These are phyloP conservation scores for Bromus sterilis DNA, from an alignment of 176 grass and related monocot genomes.

Conservation along the genomic window DNA sequence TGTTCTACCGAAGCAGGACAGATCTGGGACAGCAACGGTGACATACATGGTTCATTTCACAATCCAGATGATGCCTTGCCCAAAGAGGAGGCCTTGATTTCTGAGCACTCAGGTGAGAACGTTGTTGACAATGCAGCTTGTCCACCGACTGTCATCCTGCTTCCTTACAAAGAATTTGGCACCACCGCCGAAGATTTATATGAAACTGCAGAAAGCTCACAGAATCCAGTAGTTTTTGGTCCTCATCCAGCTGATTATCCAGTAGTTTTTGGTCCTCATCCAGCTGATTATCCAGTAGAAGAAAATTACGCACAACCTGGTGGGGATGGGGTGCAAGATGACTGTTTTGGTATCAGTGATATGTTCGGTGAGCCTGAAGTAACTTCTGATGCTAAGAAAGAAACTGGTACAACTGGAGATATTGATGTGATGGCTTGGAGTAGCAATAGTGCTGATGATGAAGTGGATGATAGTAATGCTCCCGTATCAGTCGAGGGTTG, in stretches of 20 bases:
- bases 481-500: slow-evolving; percentile 76
- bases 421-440: slow-evolving; percentile 70
- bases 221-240: slow-evolving; percentile 29
- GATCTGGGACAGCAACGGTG: slow-evolving; percentile 26
- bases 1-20: slow-evolving; percentile 31
- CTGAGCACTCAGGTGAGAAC: slow-evolving; percentile 39
- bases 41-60: slow-evolving; percentile 9
- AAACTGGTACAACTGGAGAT: slow-evolving; percentile 37
- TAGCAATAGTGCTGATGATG: slow-evolving; percentile 56
- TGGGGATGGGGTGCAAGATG: slow-evolving; percentile 48
- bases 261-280: slow-evolving; percentile 17
- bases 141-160: slow-evolving; percentile 45
- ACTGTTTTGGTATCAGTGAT: slow-evolving; percentile 71
- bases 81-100: slow-evolving; percentile 26
- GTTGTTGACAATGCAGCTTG: slow-evolving; percentile 23
- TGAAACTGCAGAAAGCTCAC: slow-evolving; percentile 18
- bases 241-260: slow-evolving; percentile 22
- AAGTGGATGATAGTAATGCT: slow-evolving; percentile 73
- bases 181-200: slow-evolving; percentile 14
- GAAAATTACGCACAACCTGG: slow-evolving; percentile 29
- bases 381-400: slow-evolving; percentile 58
- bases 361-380: slow-evolving; percentile 89
- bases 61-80: slow-evolving; percentile 20
- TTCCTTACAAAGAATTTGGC: slow-evolving; percentile 54
- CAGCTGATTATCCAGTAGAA: slow-evolving; percentile 14